Percentiles rank a stretch among this genome's conserved stretches.
These are phyloP conservation scores for Talaromyces marneffei DNA, from an alignment of 2,329 filamentous ascomycete species.

Conservation along the genomic window DNA sequence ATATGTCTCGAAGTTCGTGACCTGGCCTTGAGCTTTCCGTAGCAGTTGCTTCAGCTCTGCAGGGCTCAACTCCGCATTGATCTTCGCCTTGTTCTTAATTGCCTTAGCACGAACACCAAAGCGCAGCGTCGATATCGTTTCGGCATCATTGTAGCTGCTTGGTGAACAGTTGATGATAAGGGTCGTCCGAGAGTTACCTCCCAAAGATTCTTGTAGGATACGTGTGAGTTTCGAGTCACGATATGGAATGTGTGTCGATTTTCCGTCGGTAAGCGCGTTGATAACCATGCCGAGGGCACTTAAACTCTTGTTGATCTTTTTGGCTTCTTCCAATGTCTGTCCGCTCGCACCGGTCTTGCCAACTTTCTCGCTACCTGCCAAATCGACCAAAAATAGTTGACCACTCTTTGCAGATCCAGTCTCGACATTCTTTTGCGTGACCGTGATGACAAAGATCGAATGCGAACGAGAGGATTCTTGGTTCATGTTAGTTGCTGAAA, in stretches of 20 bases:
- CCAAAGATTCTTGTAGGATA: conserved; percentile 93
- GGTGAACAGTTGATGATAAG: conserved; percentile 99
- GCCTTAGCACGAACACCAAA: conserved; percentile 96
- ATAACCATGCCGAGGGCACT: conserved; percentile 99
- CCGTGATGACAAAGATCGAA: conserved; percentile 94
- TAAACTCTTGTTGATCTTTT: conserved; percentile 99
- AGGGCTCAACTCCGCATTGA: conserved; percentile 95
- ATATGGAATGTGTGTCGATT: conserved; percentile 93
- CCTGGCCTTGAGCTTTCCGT: conserved; percentile 84
- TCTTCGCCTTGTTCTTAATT: conserved; percentile 99
- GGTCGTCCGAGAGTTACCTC: conserved; percentile 96
- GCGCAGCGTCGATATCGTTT: conserved; percentile 84
- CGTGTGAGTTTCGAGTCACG: conserved; percentile 96
- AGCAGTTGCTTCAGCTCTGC: conserved; percentile 89
- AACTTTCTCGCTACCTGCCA: conserved; percentile 97
- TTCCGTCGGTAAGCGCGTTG: conserved; percentile 92
- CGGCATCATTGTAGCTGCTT: conserved; percentile 93
- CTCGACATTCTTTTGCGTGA: conserved; percentile 96
- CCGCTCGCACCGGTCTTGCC: conserved; percentile 97
- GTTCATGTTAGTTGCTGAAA: conserved; percentile 98
- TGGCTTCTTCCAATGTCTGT: conserved; percentile 94
- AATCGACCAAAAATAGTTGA: conserved; percentile 92
- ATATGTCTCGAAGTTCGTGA: conserved; percentile 82
- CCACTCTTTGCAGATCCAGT: conserved; percentile 94
- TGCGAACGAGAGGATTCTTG: conserved; percentile 96